phyloP scores from a whole-genome alignment of 2,329 filamentous ascomycete species.

The Iodosphaeria phyllophila region DNA sequence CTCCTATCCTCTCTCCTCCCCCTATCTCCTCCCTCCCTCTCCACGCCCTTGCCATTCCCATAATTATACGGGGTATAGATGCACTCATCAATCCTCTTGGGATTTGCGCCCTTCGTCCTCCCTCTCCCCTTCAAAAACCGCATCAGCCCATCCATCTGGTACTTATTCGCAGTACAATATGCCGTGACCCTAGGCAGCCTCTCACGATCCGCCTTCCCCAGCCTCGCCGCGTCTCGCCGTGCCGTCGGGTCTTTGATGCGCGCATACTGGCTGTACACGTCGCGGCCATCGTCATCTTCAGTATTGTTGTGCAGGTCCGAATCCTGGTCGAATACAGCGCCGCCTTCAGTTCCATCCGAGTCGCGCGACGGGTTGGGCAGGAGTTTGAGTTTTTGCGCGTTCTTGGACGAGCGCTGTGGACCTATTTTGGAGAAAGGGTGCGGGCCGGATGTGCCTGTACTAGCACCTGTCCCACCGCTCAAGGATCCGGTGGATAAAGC shows the following conservation, averaged over 20 bases:
- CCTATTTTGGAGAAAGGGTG: slow-evolving; percentile 68
- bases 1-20: slow-evolving; percentile 9
- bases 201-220: slow-evolving; percentile 86
- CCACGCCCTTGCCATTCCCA: slow-evolving; percentile 17
- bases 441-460: slow-evolving; percentile 18
- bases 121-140: slow-evolving; percentile 74
- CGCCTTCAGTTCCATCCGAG: slow-evolving; percentile 33
- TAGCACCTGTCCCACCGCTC: too few species aligned
- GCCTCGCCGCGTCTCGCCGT: slow-evolving; percentile 70
- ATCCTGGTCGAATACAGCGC: slow-evolving; percentile 9
- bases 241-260: slow-evolving; percentile 94
- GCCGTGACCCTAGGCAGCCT: slow-evolving; percentile 81
- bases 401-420: slow-evolving; percentile 87
- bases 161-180: slow-evolving; percentile 86
- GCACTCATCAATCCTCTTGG: slow-evolving; percentile 92
- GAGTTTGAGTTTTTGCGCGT: slow-evolving; percentile 92
- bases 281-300: slow-evolving; percentile 86
- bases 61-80: slow-evolving; percentile 93
- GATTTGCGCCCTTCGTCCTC: slow-evolving; percentile 60
- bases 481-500: too few species aligned
- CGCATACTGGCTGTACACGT: slow-evolving; percentile 96
- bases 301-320: too few species aligned
- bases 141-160: slow-evolving; percentile 78
- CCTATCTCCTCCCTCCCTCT: slow-evolving; percentile 13
- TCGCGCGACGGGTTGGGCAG: slow-evolving; percentile 75